A percentile compares a stretch with the other conserved stretches of the same genome.
Evolutionary conservation across 495 filamentous ascomycete species (phyloP).

Genomic region (Neurospora sp.): DNA sequence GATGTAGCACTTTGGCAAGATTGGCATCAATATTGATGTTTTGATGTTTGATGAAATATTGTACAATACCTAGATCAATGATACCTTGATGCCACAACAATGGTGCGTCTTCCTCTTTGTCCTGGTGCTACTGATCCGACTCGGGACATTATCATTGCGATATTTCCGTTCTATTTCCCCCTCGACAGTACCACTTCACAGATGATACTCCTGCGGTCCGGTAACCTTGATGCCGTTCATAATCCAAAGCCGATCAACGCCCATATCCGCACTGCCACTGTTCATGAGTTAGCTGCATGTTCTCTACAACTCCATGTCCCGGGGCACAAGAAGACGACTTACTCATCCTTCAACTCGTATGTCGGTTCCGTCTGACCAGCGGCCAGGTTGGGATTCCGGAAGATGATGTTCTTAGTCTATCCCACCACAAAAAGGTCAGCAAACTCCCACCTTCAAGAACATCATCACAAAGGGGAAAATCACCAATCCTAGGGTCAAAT

Average conservation of each 20-base stretch:
- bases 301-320: neutral
- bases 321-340: conserved; percentile 18
- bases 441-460: neutral
- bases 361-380: conserved; percentile 37
- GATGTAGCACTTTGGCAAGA: conserved; percentile 61
- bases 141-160: neutral
- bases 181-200: conserved; percentile 1
- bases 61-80: neutral
- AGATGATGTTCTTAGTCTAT: conserved; percentile 39
- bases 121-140: neutral
- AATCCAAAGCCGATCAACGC: conserved; percentile 38
- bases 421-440: neutral
- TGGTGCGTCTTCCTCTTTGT: neutral
- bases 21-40: conserved; percentile 49
- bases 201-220: conserved; percentile 27
- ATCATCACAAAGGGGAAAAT: too few species aligned
- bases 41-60: neutral
- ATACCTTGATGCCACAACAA: neutral
- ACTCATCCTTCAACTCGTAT: conserved; percentile 35
- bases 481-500: conserved; percentile 44
- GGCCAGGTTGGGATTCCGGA: conserved; percentile 36
- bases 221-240: conserved; percentile 27
- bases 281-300: conserved; percentile 8
- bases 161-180: neutral
- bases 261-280: conserved; percentile 40